Conservation (phyloP, 2,329 filamentous ascomycete species). For the Arthrobotrys musiformis region DNA sequence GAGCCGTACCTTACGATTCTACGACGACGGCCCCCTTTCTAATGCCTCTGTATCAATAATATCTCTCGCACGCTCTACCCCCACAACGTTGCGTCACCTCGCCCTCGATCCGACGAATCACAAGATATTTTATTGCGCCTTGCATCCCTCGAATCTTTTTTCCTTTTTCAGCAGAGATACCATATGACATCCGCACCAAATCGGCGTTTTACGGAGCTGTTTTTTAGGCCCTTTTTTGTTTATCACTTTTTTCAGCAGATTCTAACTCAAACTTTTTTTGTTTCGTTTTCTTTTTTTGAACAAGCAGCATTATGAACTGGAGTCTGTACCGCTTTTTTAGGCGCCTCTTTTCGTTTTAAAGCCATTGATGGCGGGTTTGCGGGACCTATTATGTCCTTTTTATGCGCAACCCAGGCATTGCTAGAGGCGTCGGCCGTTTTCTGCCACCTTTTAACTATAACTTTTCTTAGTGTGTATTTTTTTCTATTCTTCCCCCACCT, state of each 20-base stretch:
- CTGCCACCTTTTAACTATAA: neutral
- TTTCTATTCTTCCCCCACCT: neutral
- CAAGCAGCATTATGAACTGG: constrained; percentile 36
- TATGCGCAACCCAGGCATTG: neutral
- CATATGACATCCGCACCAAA: constrained; percentile 30
- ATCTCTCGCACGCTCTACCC: neutral
- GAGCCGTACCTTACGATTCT: neutral
- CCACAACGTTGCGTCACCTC: neutral
- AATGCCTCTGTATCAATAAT: constrained; percentile 17
- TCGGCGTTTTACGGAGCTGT: constrained; percentile 43
- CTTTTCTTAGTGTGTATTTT: neutral
- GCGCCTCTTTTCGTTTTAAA: constrained; percentile 1
- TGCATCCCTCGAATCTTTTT: constrained; percentile 16
- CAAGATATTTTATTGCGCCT: constrained; percentile 17
- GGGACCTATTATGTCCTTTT: neutral
- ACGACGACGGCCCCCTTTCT: neutral
- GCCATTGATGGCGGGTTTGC: neutral
- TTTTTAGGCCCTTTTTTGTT: constrained; percentile 4
- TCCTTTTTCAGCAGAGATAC: constrained; percentile 43
- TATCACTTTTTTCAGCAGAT: neutral
- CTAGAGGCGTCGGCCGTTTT: constrained; percentile 18
- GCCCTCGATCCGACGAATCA: neutral
- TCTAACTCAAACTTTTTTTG: constrained; percentile 19
- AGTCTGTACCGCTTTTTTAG: constrained; percentile 22
- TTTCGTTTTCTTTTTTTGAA: neutral